Conservation (phyloP, 208 protist genomes). For the Trichomonas vaginalis region DNA sequence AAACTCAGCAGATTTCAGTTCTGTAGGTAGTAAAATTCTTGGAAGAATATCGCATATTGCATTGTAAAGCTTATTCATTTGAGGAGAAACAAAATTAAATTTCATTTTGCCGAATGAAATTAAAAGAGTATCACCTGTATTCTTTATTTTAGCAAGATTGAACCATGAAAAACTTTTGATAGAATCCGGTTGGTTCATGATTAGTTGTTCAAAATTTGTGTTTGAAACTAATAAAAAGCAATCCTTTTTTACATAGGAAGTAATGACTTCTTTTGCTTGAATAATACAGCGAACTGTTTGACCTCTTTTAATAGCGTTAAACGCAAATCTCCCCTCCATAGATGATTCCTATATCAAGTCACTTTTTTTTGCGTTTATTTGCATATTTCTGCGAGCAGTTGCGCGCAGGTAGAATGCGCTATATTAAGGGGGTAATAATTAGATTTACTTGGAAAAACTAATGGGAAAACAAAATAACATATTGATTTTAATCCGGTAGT, state of each 20-base stretch:
- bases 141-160: neutral
- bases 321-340: neutral
- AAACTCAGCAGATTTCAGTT: neutral
- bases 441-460: too few species aligned
- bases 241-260: neutral
- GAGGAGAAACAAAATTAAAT: neutral
- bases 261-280: neutral
- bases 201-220: neutral
- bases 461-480: too few species aligned
- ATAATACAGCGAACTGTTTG: neutral
- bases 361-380: too few species aligned
- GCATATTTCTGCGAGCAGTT: too few species aligned
- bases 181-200: neutral
- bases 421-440: too few species aligned
- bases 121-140: neutral
- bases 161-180: neutral
- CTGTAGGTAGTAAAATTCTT: neutral
- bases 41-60: neutral
- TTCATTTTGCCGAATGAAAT: neutral
- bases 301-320: neutral
- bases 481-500: too few species aligned
- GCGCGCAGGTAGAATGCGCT: too few species aligned
- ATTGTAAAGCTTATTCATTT: neutral
- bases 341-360: too few species aligned
- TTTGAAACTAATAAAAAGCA: neutral